phyloP scores from a whole-genome alignment of 148 eudicot genomes.

The Simmondsia chinensis region DNA sequence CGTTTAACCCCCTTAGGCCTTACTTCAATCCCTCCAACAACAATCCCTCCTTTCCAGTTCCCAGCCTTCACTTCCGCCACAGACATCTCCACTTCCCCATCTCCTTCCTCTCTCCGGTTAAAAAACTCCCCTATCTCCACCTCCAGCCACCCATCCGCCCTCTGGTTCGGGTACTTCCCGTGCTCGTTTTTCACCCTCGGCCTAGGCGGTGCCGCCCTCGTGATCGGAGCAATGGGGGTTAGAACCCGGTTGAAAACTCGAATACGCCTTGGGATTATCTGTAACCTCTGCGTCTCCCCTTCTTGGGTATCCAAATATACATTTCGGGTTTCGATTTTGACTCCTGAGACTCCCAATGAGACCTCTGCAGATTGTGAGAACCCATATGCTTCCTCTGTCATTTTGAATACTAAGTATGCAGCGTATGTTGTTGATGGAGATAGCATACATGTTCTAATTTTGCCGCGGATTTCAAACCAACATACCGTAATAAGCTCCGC shows the following conservation, averaged over 20 bases:
- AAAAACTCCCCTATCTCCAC: constrained; percentile 39
- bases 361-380: constrained; percentile 24
- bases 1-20: constrained; percentile 28
- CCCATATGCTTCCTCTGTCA: constrained; percentile 21
- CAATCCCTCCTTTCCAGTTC: constrained; percentile 37
- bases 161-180: constrained; percentile 16
- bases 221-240: background rate
- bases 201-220: too few relatives aligned
- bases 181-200: background rate
- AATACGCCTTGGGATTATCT: constrained; percentile 18
- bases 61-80: constrained; percentile 25
- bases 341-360: constrained; percentile 14
- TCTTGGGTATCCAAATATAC: constrained; percentile 18
- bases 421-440: constrained; percentile 37
- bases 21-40: constrained; percentile 57
- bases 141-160: constrained; percentile 68
- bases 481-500: constrained; percentile 35
- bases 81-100: constrained; percentile 27
- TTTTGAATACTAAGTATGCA: constrained; percentile 41
- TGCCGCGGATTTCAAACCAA: constrained; percentile 47
- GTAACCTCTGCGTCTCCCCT: constrained; percentile 12
- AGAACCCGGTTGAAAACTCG: constrained; percentile 10
- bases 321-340: constrained; percentile 10
- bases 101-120: constrained; percentile 15
- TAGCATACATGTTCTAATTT: constrained; percentile 20